Evolutionary conservation across 176 grass and related monocot genomes (phyloP), one percentile per base, ranked within the genome.

Genomic region (Musa schizocarpa): DNA sequence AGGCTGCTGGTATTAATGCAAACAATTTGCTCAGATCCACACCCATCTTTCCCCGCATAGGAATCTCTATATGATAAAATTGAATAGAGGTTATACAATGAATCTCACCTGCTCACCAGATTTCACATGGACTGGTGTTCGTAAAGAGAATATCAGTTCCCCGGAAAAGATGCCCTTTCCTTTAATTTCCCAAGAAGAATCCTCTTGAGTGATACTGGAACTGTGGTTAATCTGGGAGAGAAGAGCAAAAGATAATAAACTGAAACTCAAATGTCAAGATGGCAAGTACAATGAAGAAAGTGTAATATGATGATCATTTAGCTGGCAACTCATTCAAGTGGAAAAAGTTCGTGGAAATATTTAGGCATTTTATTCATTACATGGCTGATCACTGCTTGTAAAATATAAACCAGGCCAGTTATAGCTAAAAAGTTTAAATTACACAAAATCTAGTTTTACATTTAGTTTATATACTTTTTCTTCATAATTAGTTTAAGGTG

Each of bases 131-230:
- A 83, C 74, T 67, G 86, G 88, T 14, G 95, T 85, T 21, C 88
- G 67, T 81, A 99, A 78, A 56, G 91, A 91, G 76, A 99, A 94
- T 76, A 89, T 74, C 54, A 66, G 69, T 56, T 99, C 85, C 74
- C 88, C 88, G 29, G 87, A 81, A 52, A 99, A 87, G 76, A 94
- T 71, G 9, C 88, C 95, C 59, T 94, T 94, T 85, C 86, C 91
- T 83, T 94, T 99, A 61, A 99, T 89, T 76, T 99, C 95, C 86
- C 88, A 99, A 56, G 82, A 80, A 13, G 91, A 68, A n/a, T 91
- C 88, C 83, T 92, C 83, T 52, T 76, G 84, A 71, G 78, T 86
- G 79, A 94, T 84, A 76, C 22, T 71, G 34, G 75, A 73, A 82
- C 54, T 82, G 65, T 99, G 95, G 81, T 99, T 98, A 79, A 91